These are phyloP conservation scores for Spathaspora sp. DNA, from an alignment of 1,139 yeast genomes.

Conservation along the genomic window DNA sequence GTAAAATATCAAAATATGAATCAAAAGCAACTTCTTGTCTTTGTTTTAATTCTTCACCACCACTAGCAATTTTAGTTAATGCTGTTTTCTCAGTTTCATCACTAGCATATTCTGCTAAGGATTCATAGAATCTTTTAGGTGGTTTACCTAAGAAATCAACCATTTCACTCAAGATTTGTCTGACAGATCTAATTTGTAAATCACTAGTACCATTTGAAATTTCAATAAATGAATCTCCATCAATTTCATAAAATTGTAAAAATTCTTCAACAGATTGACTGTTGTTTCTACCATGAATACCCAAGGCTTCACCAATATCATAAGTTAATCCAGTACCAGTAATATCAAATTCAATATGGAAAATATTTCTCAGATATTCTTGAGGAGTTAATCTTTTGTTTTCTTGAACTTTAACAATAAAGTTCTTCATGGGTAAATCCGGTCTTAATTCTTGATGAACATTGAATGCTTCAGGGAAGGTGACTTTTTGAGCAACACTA, in stretches of 20 bases:
- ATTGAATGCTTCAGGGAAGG: constrained; percentile 79
- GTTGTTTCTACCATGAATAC: constrained; percentile 89
- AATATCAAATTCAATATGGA: constrained; percentile 93
- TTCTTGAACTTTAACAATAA: constrained; percentile 85
- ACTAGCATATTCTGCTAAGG: constrained; percentile 70
- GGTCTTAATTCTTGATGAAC: constrained; percentile 69
- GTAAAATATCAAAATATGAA: constrained; percentile 79
- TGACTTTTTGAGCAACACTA: constrained; percentile 67
- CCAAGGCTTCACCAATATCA: constrained; percentile 95
- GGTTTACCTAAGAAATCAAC: constrained; percentile 93
- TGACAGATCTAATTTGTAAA: constrained; percentile 75
- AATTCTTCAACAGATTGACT: constrained; percentile 64
- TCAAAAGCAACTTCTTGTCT: constrained; percentile 83
- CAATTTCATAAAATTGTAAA: constrained; percentile 67
- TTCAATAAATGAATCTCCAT: constrained; percentile 66
- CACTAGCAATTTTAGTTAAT: constrained; percentile 67
- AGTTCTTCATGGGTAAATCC: constrained; percentile 83
- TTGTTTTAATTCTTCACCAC: constrained; percentile 82
- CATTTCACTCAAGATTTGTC: constrained; percentile 77
- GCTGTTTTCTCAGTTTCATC: constrained; percentile 65
- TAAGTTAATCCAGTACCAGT: constrained; percentile 89
- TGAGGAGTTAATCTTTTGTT: constrained; percentile 90
- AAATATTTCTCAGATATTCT: constrained; percentile 90
- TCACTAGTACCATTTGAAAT: constrained; percentile 74
- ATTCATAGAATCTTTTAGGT: constrained; percentile 90